A percentile compares a stretch with the other conserved stretches of the same genome.
Evolutionary conservation across 192 early-diverging fungal genomes (phyloP).

Genomic region (Dimargaris verticillata): DNA sequence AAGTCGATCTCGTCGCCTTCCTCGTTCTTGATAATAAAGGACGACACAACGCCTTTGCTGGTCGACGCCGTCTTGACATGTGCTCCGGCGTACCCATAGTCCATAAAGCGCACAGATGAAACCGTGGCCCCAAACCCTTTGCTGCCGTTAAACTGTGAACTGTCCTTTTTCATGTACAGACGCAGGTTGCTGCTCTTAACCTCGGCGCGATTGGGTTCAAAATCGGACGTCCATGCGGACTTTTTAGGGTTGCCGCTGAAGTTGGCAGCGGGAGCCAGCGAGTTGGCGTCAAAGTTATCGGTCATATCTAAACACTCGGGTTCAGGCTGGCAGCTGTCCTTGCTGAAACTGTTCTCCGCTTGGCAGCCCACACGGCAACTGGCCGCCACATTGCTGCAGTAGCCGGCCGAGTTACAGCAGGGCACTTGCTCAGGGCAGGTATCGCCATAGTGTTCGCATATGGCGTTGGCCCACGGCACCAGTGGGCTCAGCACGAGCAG

Average conservation of each 20-base stretch:
- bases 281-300: constrained; percentile 18
- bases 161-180: constrained; percentile 24
- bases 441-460: constrained; percentile 17
- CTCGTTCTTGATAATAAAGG: constrained; percentile 38
- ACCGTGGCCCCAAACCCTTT: constrained; percentile 42
- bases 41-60: constrained; percentile 37
- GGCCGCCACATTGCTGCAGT: constrained; percentile 23
- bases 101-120: constrained; percentile 32
- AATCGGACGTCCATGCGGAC: constrained; percentile 31
- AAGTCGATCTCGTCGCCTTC: constrained; percentile 51
- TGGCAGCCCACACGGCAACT: constrained; percentile 31
- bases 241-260: constrained; percentile 34
- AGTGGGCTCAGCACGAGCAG: no score
- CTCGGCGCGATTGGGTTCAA: constrained; percentile 31
- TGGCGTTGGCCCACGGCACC: constrained; percentile 9
- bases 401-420: constrained; percentile 25
- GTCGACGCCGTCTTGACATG: constrained; percentile 30
- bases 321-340: constrained; percentile 22
- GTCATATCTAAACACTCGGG: constrained; percentile 23
- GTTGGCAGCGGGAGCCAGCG: constrained; percentile 16
- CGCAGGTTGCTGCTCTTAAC: constrained; percentile 23
- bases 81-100: constrained; percentile 40
- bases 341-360: constrained; percentile 16
- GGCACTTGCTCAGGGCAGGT: constrained; percentile 22
- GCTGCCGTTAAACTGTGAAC: constrained; percentile 19